Evolutionary conservation across 352 stramenopile species (phyloP), one percentile per base, ranked within the genome.

Genomic region (Phytophthora cryptogea): DNA sequence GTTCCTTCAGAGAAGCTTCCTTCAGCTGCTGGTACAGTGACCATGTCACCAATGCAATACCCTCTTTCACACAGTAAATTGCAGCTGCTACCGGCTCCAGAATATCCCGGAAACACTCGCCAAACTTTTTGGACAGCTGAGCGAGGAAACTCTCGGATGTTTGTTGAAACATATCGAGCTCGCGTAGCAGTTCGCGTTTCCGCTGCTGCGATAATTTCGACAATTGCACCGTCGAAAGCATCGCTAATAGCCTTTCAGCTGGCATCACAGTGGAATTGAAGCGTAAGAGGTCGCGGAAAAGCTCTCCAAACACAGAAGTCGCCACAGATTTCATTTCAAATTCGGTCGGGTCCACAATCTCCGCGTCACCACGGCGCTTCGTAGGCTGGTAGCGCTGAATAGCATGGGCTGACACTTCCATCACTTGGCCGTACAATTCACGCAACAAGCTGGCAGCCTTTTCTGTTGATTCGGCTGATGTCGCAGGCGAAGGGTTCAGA

Each of bases 141-240:
- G 68, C 47, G 16, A 88, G 26, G 40, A 94, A 94, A 49, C 78
- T 94, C 14, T 95, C 83, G 7, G 84, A 93, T 6, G 86, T 95
- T 42, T 94, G 85, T 56, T 96, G 86, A 40, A 96, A 92, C 78
- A 94, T 89, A n/a, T 92, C 80, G 9, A 95, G 47, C 37, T 95
- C 88, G 20, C 87, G 83, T 20, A 91, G 59, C n/a, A 95, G 43
- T 35, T 95, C 84, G 13, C 77, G 70, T 10, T 75, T 83, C 56
- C 87, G 87, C 14, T 58, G 65, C 10, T 74, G 51, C 6, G 70
- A 86, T 5, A 20, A 81, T 5, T 73, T 54, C 0, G 42, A 44
- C 16, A 66, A 73, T 36, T 63, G 68, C 30, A 75, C 68, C 1
- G 74, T 70, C 1, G 54, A 61, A 2, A 88, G 41, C 39, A 93